Evolutionary conservation across 2,329 filamentous ascomycete genomes (phyloP).

Genomic region (Paracoccidioides brasiliensis): DNA sequence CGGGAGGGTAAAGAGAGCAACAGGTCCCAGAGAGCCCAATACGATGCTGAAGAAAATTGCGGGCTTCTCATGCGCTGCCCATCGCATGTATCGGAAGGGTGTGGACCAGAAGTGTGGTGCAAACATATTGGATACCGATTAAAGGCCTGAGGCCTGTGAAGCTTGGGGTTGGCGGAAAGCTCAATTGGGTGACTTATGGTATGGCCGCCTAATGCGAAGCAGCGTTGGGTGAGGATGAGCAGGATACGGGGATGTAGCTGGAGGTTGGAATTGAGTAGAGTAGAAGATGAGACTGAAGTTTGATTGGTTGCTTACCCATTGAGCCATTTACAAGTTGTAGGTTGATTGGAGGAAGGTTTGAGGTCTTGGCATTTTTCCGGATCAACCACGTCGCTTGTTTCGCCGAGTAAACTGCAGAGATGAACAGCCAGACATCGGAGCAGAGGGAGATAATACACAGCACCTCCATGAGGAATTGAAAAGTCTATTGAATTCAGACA

Average conservation of each 20-base stretch:
- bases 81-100: constrained; percentile 74
- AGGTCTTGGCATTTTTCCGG: constrained; percentile 26
- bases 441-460: not conserved
- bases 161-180: not conserved
- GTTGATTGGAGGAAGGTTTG: constrained; percentile 8
- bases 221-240: not conserved
- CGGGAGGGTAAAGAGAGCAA: constrained; percentile 56
- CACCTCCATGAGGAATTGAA: not conserved
- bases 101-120: constrained; percentile 70
- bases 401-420: not conserved
- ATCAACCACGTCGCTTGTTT: constrained; percentile 34
- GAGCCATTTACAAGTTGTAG: no score
- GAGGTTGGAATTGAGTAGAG: not conserved
- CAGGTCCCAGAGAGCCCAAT: constrained; percentile 60
- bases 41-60: constrained; percentile 80
- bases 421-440: not conserved
- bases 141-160: no score
- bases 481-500: not conserved
- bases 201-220: not conserved
- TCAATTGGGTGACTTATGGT: not conserved
- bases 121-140: constrained; percentile 27
- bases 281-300: not conserved
- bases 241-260: constrained; percentile 1
- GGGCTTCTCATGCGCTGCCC: constrained; percentile 76
- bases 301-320: not conserved